Evolutionary conservation across 305 asterid genomes (phyloP), one percentile per base, ranked within the genome.

Genomic region (Fraxinus xanthoxyloides): DNA sequence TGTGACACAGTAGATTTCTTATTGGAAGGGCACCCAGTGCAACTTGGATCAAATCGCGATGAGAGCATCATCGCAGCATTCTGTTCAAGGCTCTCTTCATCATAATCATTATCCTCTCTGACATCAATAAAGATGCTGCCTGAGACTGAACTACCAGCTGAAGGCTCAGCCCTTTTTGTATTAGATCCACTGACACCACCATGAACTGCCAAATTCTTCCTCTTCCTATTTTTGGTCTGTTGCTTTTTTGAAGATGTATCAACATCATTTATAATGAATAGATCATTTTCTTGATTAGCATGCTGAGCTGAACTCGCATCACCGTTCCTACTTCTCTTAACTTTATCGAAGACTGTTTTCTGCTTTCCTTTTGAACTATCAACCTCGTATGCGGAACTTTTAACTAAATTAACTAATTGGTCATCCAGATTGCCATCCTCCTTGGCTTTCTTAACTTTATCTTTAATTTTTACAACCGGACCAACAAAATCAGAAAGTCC

Each of bases 21-120:
- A 84, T 86, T 92, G 3, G 93, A 85, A 69, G 92, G 85, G 86
- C 91, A 94, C 34, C 96, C 97, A 6, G 99, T 97, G 91, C 98
- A 97, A n/a, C 90, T 91, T 46, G 99, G 99, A 88, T 97, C 99
- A 87, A 97, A 97, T 85, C 97, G 90, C 76, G 98, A 95, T 21
- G 99, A 97, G 34, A 97, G 95, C 99, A 97, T 97, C 94, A 97
- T 91, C 23, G 99, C 99, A 10, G 99, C 99, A 85, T 97, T 97
- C 85, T 88, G 91, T 89, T 97, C 98, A 8, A 97, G 99, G 83
- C 94, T 95, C 89, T 92, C 98, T 88, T 95, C 98, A 86, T 96
- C 98, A 24, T 95, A 94, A 1, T 93, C 99, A 2, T 90, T 90
- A 12, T 91, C 98, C 77, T 92, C 97, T 72, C 86, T 88, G 80